phyloP scores from a whole-genome alignment of 1,139 yeast species.

The Kodamaea fungicola region DNA sequence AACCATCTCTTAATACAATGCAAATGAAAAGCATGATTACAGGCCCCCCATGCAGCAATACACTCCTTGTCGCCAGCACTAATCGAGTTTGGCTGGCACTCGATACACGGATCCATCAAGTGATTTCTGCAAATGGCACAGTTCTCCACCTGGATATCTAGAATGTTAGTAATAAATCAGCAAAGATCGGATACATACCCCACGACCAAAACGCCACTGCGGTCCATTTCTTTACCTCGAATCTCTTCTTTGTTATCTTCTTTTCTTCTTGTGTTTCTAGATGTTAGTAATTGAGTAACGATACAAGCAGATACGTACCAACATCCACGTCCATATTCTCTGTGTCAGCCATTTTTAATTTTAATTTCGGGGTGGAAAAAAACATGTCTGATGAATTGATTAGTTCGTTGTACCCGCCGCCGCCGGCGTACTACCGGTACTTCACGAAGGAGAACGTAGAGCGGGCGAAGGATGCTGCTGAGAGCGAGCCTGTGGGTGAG shows the following conservation, averaged over 20 bases:
- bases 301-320: constrained; percentile 17
- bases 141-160: constrained; percentile 83
- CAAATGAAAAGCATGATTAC: constrained; percentile 92
- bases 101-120: constrained; percentile 98
- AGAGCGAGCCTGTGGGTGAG: constrained; percentile 28
- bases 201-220: constrained; percentile 99
- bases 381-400: constrained; percentile 31
- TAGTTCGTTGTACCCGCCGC: constrained; percentile 80
- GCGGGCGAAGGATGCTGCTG: constrained; percentile 12
- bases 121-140: constrained; percentile 99
- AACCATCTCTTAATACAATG: constrained; percentile 98
- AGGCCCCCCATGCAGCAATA: constrained; percentile 95
- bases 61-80: constrained; percentile 72
- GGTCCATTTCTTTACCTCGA: constrained; percentile 73
- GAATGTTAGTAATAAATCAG: constrained; percentile 20
- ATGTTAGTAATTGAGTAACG: constrained; percentile 3
- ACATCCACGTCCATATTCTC: constrained; percentile 34
- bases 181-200: constrained; percentile 53
- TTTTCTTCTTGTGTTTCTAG: constrained; percentile 12
- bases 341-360: constrained; percentile 16
- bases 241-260: constrained; percentile 25
- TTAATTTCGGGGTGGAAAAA: constrained; percentile 1
- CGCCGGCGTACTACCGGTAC: constrained; percentile 70
- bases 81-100: constrained; percentile 85
- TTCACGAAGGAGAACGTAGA: constrained; percentile 62